Evolutionary conservation across 2,329 filamentous ascomycete genomes (phyloP).

Genomic region (Alternaria ethzedia): DNA sequence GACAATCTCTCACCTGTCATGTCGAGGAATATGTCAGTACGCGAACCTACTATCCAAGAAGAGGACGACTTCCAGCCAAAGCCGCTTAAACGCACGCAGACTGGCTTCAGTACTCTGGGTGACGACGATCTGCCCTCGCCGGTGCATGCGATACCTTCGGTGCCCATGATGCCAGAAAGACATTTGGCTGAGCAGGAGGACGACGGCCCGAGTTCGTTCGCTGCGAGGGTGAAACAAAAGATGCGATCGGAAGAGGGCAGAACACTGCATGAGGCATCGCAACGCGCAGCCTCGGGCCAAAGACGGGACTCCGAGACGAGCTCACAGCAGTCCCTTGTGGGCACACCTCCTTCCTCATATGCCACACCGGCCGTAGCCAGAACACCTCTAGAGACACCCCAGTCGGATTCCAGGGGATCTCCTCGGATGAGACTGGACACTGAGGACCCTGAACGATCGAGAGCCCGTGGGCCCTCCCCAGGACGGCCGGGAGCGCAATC

Average conservation of each 20-base stretch:
- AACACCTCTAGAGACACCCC: conserved; percentile 29
- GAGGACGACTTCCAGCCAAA: conserved; percentile 61
- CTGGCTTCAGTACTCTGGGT: conserved; percentile 52
- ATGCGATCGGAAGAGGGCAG: conserved; percentile 61
- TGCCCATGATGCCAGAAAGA: conserved; percentile 40
- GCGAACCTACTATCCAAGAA: conserved; percentile 44
- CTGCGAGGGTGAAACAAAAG: conserved; percentile 55
- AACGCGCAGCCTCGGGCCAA: conserved; percentile 29
- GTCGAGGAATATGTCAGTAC: conserved; percentile 29
- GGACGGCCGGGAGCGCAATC: conserved; percentile 15
- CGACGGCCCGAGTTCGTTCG: conserved; percentile 52
- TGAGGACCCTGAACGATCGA: conserved; percentile 40
- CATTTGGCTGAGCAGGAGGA: conserved; percentile 24
- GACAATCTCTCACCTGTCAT: conserved; percentile 33
- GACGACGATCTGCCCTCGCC: conserved; percentile 42
- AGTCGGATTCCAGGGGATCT: conserved; percentile 16
- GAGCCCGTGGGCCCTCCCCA: conserved; percentile 39
- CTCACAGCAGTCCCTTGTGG: conserved; percentile 26
- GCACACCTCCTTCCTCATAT: conserved; percentile 34
- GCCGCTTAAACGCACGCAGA: conserved; percentile 64
- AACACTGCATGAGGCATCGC: conserved; percentile 55
- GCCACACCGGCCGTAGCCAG: conserved; percentile 22
- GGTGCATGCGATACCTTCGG: conserved; percentile 52
- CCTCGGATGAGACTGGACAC: conserved; percentile 23
- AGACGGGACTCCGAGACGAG: conserved; percentile 42